A percentile compares a stretch with the other conserved stretches of the same genome.
phyloP scores from a whole-genome alignment of 805 yeast species.

The Limtongia smithiae region DNA sequence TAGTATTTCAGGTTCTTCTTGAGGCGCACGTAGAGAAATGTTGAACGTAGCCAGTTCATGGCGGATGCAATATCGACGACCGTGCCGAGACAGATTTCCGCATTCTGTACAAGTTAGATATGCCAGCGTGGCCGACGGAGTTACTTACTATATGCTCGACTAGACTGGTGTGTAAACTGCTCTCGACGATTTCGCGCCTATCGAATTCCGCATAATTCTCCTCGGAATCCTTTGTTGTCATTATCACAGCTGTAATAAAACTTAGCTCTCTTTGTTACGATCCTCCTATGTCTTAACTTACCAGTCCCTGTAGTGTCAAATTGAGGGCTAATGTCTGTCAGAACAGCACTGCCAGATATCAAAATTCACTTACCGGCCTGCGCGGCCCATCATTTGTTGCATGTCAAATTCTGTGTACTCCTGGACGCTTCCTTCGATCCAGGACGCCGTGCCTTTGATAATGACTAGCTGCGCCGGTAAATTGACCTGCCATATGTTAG shows the following conservation, averaged over 20 bases:
- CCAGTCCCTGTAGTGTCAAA: slow-evolving; percentile 49
- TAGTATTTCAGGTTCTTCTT: slow-evolving; percentile 43
- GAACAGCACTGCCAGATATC: background rate
- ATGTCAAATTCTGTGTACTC: slow-evolving; percentile 57
- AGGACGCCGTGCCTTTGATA: slow-evolving; percentile 56
- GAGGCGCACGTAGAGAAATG: slow-evolving; percentile 50
- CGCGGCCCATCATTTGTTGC: slow-evolving; percentile 63
- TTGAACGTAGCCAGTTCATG: slow-evolving; percentile 46
- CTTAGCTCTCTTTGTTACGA: background rate
- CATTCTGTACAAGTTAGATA: slow-evolving; percentile 41
- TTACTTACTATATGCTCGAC: slow-evolving; percentile 28
- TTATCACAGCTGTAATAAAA: slow-evolving; percentile 37
- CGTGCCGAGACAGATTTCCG: slow-evolving; percentile 46
- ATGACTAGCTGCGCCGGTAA: slow-evolving; percentile 59
- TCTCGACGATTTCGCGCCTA: slow-evolving; percentile 47
- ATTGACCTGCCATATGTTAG: slow-evolving; percentile 34
- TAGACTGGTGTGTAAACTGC: slow-evolving; percentile 34
- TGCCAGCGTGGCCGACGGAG: slow-evolving; percentile 2
- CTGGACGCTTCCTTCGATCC: slow-evolving; percentile 43
- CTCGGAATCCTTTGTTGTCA: slow-evolving; percentile 43
- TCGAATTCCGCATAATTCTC: slow-evolving; percentile 43
- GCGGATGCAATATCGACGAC: slow-evolving; percentile 42
- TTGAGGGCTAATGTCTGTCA: slow-evolving; percentile 43
- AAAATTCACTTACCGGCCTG: slow-evolving; percentile 41
- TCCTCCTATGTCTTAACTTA: slow-evolving; percentile 23